These are phyloP conservation scores for Aspergillus neotritici DNA, from an alignment of 2,329 filamentous ascomycete species.

Conservation along the genomic window DNA sequence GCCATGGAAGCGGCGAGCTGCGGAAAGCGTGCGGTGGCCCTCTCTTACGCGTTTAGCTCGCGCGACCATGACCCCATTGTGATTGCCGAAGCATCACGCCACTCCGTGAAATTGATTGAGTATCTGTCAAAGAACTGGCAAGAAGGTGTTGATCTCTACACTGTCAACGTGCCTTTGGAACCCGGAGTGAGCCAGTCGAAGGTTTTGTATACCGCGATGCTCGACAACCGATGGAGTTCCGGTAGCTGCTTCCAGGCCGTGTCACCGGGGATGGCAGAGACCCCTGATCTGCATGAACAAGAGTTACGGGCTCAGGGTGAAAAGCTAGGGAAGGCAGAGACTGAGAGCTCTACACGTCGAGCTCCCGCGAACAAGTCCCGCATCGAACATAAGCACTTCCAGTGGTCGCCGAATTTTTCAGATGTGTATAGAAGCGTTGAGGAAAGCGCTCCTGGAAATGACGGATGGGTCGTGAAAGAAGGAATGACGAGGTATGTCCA, in stretches of 20 bases:
- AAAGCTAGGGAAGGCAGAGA: slow-evolving; percentile 25
- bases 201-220: slow-evolving; percentile 75
- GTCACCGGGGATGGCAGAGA: slow-evolving; percentile 54
- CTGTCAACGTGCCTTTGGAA: slow-evolving; percentile 81
- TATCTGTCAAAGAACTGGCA: slow-evolving; percentile 71
- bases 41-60: slow-evolving; percentile 86
- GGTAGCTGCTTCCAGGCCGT: slow-evolving; percentile 83
- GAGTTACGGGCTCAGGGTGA: slow-evolving; percentile 63
- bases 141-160: slow-evolving; percentile 73
- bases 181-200: slow-evolving; percentile 66
- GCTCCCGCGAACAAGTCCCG: slow-evolving; percentile 33
- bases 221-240: slow-evolving; percentile 86
- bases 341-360: slow-evolving; percentile 15
- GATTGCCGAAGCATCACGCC: slow-evolving; percentile 68
- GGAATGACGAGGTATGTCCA: slow-evolving; percentile 68
- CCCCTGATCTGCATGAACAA: slow-evolving; percentile 63
- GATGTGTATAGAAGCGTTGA: slow-evolving; percentile 88
- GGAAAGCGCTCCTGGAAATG: slow-evolving; percentile 70
- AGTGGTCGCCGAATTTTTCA: slow-evolving; percentile 82
- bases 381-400: slow-evolving; percentile 81
- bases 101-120: slow-evolving; percentile 72
- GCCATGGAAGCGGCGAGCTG: slow-evolving; percentile 73
- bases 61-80: slow-evolving; percentile 76
- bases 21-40: slow-evolving; percentile 64
- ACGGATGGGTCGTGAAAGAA: slow-evolving; percentile 88